These are phyloP conservation scores for Pichia sp. DNA, from an alignment of 1,139 yeast genomes.

Conservation along the genomic window DNA sequence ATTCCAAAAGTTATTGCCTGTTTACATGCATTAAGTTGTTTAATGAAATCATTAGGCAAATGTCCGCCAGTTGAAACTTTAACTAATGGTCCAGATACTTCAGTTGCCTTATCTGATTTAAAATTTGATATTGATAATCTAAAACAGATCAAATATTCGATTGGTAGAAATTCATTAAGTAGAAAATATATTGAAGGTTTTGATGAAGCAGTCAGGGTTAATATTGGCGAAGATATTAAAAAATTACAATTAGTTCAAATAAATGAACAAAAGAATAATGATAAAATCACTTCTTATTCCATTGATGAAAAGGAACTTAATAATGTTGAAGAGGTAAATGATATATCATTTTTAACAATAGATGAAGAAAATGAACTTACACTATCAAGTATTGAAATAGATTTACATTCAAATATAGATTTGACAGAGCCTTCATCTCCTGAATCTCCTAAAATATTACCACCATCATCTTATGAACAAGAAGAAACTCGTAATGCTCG, in stretches of 20 bases:
- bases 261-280: not conserved
- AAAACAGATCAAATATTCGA: constrained; percentile 57
- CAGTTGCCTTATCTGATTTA: constrained; percentile 1
- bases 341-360: not conserved
- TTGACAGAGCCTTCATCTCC: not conserved
- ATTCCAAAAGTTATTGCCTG: constrained; percentile 93
- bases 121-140: constrained; percentile 42
- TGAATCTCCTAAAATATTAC: not conserved
- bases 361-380: not conserved
- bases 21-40: constrained; percentile 79
- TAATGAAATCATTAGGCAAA: constrained; percentile 43
- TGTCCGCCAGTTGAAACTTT: constrained; percentile 60
- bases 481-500: constrained; percentile 14
- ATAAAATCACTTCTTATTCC: not conserved
- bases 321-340: not conserved
- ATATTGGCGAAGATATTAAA: constrained; percentile 24
- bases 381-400: not conserved
- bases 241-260: constrained; percentile 11
- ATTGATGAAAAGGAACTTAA: constrained; percentile 1
- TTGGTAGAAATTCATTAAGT: constrained; percentile 43
- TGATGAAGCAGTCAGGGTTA: constrained; percentile 29
- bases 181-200: constrained; percentile 19
- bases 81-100: constrained; percentile 24
- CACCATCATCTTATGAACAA: constrained; percentile 11
- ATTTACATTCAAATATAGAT: not conserved